phyloP scores from a whole-genome alignment of 2,329 filamentous ascomycete species.

The Blastomyces silverae region DNA sequence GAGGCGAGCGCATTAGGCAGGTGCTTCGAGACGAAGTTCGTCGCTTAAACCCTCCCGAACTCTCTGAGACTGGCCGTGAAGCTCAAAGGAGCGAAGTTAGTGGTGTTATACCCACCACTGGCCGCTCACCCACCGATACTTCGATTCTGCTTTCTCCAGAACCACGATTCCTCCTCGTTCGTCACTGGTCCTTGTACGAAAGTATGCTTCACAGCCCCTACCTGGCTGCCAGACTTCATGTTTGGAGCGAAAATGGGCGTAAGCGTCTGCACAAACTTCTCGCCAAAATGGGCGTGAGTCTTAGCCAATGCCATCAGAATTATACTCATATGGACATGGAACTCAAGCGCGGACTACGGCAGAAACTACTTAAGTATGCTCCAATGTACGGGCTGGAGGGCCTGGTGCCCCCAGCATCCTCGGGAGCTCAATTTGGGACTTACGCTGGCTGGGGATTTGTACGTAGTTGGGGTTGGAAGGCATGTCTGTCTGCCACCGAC shows the following conservation, averaged over 20 bases:
- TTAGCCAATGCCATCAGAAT: slow-evolving; percentile 88
- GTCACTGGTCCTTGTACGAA: slow-evolving; percentile 97
- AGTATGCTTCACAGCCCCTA: slow-evolving; percentile 98
- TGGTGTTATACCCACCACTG: slow-evolving; percentile 83
- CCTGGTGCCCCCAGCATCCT: slow-evolving; percentile 72
- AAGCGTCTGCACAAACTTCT: slow-evolving; percentile 89
- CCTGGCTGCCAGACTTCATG: slow-evolving; percentile 80
- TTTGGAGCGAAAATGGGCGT: slow-evolving; percentile 85
- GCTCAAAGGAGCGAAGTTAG: slow-evolving; percentile 58
- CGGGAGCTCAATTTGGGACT: slow-evolving; percentile 61
- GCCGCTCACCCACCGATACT: slow-evolving; percentile 80
- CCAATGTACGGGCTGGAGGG: slow-evolving; percentile 91
- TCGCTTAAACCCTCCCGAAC: slow-evolving; percentile 75
- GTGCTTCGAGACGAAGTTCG: slow-evolving; percentile 88
- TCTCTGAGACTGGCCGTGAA: slow-evolving; percentile 53
- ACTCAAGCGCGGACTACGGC: slow-evolving; percentile 77
- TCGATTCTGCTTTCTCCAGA: slow-evolving; percentile 90
- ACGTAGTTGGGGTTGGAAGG: slow-evolving; percentile 94
- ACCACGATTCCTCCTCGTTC: slow-evolving; percentile 81
- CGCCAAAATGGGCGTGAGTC: slow-evolving; percentile 94
- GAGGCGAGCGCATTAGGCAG: slow-evolving; percentile 76
- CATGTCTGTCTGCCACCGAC: slow-evolving; percentile 85
- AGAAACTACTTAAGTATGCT: slow-evolving; percentile 83
- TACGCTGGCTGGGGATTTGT: slow-evolving; percentile 98
- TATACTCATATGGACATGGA: slow-evolving; percentile 99